These are phyloP conservation scores for Plasmodium knowlesi DNA, from an alignment of 169 alveolate genomes.

Conservation along the genomic window DNA sequence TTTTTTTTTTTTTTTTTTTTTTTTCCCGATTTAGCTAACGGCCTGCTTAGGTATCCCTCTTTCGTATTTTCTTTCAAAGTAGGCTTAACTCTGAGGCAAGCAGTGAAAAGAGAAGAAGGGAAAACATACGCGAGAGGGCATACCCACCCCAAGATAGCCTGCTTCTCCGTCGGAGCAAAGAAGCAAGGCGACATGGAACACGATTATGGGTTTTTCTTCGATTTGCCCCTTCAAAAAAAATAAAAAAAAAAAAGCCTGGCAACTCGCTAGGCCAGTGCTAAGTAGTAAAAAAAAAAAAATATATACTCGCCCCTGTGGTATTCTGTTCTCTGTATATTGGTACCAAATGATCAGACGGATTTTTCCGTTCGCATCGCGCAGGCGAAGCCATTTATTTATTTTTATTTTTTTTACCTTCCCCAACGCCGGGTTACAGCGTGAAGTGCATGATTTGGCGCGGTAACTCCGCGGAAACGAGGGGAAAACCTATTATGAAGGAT, in stretches of 20 bases:
- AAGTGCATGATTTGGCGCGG: background rate
- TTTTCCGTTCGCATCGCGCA: background rate
- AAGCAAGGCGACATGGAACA: background rate
- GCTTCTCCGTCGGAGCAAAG: background rate
- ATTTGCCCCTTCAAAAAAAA: background rate
- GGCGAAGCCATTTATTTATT: background rate
- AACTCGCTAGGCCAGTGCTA: background rate
- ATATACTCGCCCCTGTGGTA: background rate
- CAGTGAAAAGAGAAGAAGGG: background rate
- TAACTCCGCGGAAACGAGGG: background rate
- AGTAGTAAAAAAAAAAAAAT: background rate
- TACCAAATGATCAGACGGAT: background rate
- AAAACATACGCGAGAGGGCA: background rate
- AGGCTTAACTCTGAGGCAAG: background rate
- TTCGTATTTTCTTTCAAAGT: background rate
- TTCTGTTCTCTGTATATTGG: background rate
- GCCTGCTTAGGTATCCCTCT: background rate
- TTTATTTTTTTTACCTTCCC: background rate
- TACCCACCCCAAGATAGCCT: background rate
- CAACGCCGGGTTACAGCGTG: background rate
- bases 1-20: background rate
- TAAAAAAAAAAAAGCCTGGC: too few relatives aligned
- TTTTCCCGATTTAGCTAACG: background rate
- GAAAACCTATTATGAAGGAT: background rate
- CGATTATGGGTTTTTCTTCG: background rate